Evolutionary conservation across 2,329 filamentous ascomycete species (phyloP).

Genomic region (Arthrobotrys entomopaga): DNA sequence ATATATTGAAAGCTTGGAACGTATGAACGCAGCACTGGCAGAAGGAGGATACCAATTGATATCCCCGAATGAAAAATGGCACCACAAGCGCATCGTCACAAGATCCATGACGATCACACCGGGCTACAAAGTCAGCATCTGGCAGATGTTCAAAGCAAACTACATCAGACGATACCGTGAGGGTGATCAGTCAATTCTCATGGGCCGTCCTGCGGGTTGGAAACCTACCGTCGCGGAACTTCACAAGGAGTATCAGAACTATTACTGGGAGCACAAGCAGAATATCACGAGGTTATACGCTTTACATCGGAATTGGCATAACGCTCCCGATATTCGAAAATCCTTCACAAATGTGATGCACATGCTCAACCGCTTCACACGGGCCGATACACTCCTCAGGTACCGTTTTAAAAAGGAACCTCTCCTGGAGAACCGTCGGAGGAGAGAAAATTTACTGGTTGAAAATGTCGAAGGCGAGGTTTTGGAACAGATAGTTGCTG

Average conservation of each 20-base stretch:
- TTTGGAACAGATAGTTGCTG: slow-evolving; percentile 21
- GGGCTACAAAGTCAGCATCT: slow-evolving; percentile 33
- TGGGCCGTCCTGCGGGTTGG: slow-evolving; percentile 30
- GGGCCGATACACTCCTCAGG: background rate
- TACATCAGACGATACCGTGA: slow-evolving; percentile 29
- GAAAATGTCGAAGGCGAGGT: background rate
- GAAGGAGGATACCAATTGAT: slow-evolving; percentile 22
- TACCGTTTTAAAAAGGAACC: slow-evolving; percentile 12
- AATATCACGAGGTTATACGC: slow-evolving; percentile 19
- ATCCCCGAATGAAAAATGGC: slow-evolving; percentile 3
- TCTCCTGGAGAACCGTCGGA: background rate
- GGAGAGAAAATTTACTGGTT: background rate
- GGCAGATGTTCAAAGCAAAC: slow-evolving; percentile 37
- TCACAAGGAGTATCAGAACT: slow-evolving; percentile 29
- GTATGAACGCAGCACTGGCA: slow-evolving; percentile 26
- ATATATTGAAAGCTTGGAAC: slow-evolving; percentile 16
- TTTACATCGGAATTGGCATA: slow-evolving; percentile 26
- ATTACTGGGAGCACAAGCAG: slow-evolving; percentile 16
- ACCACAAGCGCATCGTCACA: slow-evolving; percentile 28
- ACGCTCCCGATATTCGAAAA: slow-evolving; percentile 30
- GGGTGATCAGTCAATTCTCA: slow-evolving; percentile 37
- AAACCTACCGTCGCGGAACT: slow-evolving; percentile 28
- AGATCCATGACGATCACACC: slow-evolving; percentile 9
- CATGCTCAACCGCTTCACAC: slow-evolving; percentile 31
- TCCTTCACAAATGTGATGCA: slow-evolving; percentile 19